A percentile compares a stretch with the other conserved stretches of the same genome.
Evolutionary conservation across 768 basidiomycete species (phyloP).

Genomic region (Mycena leptocephala): DNA sequence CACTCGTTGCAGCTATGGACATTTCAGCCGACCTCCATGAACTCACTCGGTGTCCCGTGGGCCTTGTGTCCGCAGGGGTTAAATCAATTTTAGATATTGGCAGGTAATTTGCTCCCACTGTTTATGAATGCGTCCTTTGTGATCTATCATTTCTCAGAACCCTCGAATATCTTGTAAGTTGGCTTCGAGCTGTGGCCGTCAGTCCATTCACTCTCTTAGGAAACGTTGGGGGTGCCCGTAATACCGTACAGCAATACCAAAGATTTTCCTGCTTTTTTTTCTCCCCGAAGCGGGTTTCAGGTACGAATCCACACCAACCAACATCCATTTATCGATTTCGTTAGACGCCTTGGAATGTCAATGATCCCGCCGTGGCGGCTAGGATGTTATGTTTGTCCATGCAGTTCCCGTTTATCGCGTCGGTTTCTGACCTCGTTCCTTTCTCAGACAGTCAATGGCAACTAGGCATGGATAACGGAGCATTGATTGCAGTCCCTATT

Average conservation of each 20-base stretch:
- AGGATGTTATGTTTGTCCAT: slow-evolving; percentile 75
- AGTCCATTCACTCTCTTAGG: slow-evolving; percentile 61
- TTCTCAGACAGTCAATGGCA: slow-evolving; percentile 76
- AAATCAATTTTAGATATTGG: slow-evolving; percentile 97
- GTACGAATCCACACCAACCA: slow-evolving; percentile 51
- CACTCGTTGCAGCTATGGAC: slow-evolving; percentile 83
- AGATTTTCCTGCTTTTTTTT: slow-evolving; percentile 97
- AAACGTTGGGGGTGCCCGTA: slow-evolving; percentile 96
- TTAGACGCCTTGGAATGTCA: slow-evolving; percentile 87
- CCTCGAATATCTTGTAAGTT: slow-evolving; percentile 81
- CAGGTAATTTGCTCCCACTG: slow-evolving; percentile 58
- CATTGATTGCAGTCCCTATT: slow-evolving; percentile 91
- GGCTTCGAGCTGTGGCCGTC: not conserved
- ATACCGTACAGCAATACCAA: slow-evolving; percentile 80
- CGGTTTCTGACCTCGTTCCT: slow-evolving; percentile 4
- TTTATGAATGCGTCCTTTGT: not conserved
- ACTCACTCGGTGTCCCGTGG: slow-evolving; percentile 91
- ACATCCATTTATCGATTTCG: not conserved
- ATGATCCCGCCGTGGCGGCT: slow-evolving; percentile 78
- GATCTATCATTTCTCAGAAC: slow-evolving; percentile 62
- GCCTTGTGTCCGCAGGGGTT: slow-evolving; percentile 92
- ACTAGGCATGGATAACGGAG: slow-evolving; percentile 83
- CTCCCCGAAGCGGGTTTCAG: slow-evolving; percentile 86
- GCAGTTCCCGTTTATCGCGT: not conserved
- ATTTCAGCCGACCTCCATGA: slow-evolving; percentile 95